Conservation (phyloP, 331 rosid species). For the Malus hybrid region DNA sequence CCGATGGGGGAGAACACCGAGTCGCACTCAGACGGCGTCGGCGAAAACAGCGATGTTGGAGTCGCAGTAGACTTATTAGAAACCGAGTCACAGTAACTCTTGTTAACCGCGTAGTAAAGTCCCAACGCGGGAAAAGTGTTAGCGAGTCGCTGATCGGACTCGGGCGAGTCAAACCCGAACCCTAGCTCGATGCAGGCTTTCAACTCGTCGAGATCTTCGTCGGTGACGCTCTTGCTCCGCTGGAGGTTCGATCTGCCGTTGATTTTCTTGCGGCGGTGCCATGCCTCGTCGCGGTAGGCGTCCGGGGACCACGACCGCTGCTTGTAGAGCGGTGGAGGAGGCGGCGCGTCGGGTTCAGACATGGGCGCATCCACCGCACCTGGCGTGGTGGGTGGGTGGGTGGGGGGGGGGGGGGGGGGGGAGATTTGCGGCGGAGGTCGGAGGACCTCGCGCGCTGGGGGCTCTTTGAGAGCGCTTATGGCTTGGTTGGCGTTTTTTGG, state of each 20-base stretch:
- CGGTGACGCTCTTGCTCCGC: constrained; percentile 70
- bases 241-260: constrained; percentile 35
- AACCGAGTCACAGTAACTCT: constrained; percentile 38
- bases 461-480: constrained; percentile 30
- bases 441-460: constrained; percentile 63
- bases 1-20: constrained; percentile 44
- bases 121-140: constrained; percentile 79
- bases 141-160: constrained; percentile 54
- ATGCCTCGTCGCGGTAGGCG: constrained; percentile 74
- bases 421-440: constrained; percentile 62
- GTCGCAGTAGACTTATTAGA: constrained; percentile 18
- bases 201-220: constrained; percentile 78
- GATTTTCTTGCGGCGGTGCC: constrained; percentile 76
- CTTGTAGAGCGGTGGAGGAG: constrained; percentile 42
- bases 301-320: constrained; percentile 93
- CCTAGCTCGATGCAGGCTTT: constrained; percentile 90
- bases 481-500: constrained; percentile 18
- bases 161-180: constrained; percentile 77
- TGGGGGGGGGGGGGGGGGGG: neutral
- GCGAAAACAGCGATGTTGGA: constrained; percentile 29
- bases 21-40: constrained; percentile 52
- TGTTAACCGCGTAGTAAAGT: constrained; percentile 77
- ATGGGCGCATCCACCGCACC: constrained; percentile 37
- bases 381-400: neutral
- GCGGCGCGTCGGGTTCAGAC: constrained; percentile 27